A percentile compares a stretch with the other conserved stretches of the same genome.
Evolutionary conservation across 306 rosid species (phyloP).

Genomic region (Vigna reflexopilosa): DNA sequence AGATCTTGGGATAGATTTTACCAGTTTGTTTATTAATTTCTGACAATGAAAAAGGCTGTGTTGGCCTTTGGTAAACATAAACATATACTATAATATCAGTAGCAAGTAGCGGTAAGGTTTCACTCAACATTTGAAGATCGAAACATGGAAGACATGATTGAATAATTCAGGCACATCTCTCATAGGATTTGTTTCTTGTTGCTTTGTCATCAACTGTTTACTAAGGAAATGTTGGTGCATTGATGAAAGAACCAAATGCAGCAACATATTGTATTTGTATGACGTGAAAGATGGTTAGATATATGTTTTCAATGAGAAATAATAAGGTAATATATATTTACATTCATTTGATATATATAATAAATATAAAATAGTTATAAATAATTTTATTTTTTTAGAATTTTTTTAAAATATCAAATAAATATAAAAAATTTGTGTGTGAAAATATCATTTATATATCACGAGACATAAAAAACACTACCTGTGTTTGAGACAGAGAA

Average conservation of each 20-base stretch:
- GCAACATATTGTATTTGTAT: conserved; percentile 23
- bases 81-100: too few species aligned
- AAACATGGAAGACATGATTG: background rate
- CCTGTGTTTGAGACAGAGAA: conserved; percentile 3
- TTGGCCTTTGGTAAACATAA: conserved; percentile 37
- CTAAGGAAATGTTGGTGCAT: background rate
- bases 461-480: conserved; percentile 23
- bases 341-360: too few species aligned
- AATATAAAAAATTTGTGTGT: too few species aligned
- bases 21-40: conserved; percentile 38
- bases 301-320: too few species aligned
- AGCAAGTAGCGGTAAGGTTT: background rate
- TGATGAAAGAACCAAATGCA: conserved; percentile 20
- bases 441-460: background rate
- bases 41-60: conserved; percentile 36
- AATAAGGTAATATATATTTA: too few species aligned
- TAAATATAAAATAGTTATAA: too few species aligned
- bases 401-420: too few species aligned
- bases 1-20: conserved; percentile 37
- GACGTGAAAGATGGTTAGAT: background rate
- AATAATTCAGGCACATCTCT: conserved; percentile 15
- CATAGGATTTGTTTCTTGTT: conserved; percentile 22
- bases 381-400: too few species aligned
- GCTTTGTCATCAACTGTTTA: conserved; percentile 17
- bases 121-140: background rate